Evolutionary conservation across 2,329 filamentous ascomycete genomes (phyloP).

Genomic region (Trichoderma hamatum): DNA sequence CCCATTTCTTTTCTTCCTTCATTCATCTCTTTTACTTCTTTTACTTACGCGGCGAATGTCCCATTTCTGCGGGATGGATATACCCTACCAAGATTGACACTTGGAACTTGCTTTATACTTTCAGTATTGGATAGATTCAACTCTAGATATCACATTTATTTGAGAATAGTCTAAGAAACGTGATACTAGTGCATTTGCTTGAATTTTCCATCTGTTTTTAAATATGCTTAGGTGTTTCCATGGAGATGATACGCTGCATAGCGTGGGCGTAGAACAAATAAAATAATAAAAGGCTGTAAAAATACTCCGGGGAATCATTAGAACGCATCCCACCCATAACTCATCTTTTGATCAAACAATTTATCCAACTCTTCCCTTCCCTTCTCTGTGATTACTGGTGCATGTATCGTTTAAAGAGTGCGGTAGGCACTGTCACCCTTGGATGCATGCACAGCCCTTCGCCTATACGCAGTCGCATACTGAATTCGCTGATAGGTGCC

Average conservation of each 20-base stretch:
- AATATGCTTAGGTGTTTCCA: not conserved
- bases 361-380: not conserved
- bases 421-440: slow-evolving; percentile 5
- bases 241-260: not conserved
- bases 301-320: slow-evolving; percentile 21
- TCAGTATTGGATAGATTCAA: not conserved
- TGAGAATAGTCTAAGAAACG: not conserved
- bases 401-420: not conserved
- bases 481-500: slow-evolving; percentile 69
- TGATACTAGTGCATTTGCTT: not conserved
- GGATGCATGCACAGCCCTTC: slow-evolving; percentile 34
- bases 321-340: slow-evolving; percentile 7
- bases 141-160: not conserved
- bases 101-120: not conserved
- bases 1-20: not conserved
- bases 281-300: slow-evolving; percentile 16
- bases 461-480: slow-evolving; percentile 65
- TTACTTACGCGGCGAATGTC: not conserved
- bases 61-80: not conserved
- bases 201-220: not conserved
- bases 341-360: not conserved
- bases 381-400: not conserved
- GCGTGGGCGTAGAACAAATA: not conserved
- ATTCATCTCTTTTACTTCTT: not conserved
- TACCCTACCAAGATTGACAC: slow-evolving; percentile 12